phyloP scores from a whole-genome alignment of 2,329 filamentous ascomycete species.

The Trichophyton rubrum region DNA sequence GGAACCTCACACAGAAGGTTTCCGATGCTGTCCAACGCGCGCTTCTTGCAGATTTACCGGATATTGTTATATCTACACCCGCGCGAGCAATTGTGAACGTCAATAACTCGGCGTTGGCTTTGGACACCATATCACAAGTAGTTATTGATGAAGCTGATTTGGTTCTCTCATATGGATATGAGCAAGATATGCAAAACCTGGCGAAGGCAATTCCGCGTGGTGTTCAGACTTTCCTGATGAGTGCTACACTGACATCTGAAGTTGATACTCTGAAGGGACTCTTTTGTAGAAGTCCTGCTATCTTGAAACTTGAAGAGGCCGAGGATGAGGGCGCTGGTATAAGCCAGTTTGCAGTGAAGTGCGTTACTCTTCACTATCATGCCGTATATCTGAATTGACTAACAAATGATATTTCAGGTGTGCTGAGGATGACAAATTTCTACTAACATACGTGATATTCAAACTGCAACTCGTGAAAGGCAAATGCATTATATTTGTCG shows the following conservation, averaged over 20 bases:
- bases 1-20: conserved; percentile 83
- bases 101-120: conserved; percentile 56
- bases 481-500: conserved; percentile 75
- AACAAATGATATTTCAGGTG: conserved; percentile 41
- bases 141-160: conserved; percentile 93
- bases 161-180: conserved; percentile 85
- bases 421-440: conserved; percentile 93
- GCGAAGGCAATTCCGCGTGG: conserved; percentile 67
- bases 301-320: conserved; percentile 71
- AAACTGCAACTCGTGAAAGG: conserved; percentile 89
- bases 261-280: conserved; percentile 73
- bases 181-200: conserved; percentile 74
- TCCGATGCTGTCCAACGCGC: conserved; percentile 80
- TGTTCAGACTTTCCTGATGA: conserved; percentile 85
- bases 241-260: conserved; percentile 78
- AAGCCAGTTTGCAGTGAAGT: conserved; percentile 78
- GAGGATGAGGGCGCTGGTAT: conserved; percentile 65
- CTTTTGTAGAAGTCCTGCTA: conserved; percentile 68
- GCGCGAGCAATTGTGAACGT: conserved; percentile 69
- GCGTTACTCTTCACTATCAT: conserved; percentile 18
- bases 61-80: conserved; percentile 84
- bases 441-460: conserved; percentile 86
- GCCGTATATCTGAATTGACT: conserved; percentile 11
- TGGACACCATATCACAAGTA: conserved; percentile 60
- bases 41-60: conserved; percentile 70